A percentile compares a stretch with the other conserved stretches of the same genome.
These are phyloP conservation scores for Inga oerstediana DNA, from an alignment of 306 rosid species.

Conservation along the genomic window DNA sequence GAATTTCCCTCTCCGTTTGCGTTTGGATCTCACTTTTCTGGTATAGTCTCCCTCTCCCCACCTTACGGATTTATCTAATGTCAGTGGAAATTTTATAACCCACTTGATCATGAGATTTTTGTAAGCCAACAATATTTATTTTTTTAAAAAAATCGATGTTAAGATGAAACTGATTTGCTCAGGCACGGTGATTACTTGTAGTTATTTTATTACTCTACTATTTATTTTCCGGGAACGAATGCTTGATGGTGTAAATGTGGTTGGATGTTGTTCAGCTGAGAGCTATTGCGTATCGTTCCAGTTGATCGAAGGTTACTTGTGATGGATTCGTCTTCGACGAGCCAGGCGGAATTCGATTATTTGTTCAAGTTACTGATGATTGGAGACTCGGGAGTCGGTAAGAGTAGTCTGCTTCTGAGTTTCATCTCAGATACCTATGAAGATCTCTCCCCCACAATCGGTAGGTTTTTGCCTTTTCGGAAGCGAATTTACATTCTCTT, in stretches of 20 bases:
- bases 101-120: not conserved
- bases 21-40: conserved; percentile 17
- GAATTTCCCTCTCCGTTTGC: not conserved
- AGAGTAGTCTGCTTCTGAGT: conserved; percentile 91
- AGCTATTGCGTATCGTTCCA: not conserved
- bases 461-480: conserved; percentile 25
- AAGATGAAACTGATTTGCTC: not conserved
- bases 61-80: not conserved
- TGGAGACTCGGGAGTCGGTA: conserved; percentile 95
- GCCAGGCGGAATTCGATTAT: conserved; percentile 75
- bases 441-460: conserved; percentile 93
- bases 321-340: conserved; percentile 65
- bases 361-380: conserved; percentile 89
- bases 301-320: conserved; percentile 22
- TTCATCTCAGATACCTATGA: conserved; percentile 78
- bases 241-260: not conserved
- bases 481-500: not conserved
- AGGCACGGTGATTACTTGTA: not conserved
- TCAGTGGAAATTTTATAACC: not conserved
- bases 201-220: not conserved
- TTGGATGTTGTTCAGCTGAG: not conserved
- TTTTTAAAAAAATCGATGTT: not conserved
- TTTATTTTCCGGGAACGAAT: not conserved
- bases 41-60: conserved; percentile 21
- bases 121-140: not conserved